Evolutionary conservation across 2,329 filamentous ascomycete species (phyloP).

Genomic region (Exophiala calicioides): DNA sequence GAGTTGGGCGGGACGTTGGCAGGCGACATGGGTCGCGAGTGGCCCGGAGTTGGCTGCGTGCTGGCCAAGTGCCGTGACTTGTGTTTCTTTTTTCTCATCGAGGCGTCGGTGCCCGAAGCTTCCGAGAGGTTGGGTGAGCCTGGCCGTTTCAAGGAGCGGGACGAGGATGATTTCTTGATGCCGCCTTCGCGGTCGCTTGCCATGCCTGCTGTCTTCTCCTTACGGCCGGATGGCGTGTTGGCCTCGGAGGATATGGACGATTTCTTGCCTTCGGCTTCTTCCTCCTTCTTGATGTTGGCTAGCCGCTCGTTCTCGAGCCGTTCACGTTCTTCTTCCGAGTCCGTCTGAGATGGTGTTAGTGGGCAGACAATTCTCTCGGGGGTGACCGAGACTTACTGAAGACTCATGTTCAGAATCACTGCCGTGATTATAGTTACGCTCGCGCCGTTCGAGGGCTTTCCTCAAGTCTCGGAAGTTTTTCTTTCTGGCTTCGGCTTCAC

Average conservation of each 20-base stretch:
- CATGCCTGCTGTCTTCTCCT: slow-evolving; percentile 54
- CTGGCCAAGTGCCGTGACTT: slow-evolving; percentile 64
- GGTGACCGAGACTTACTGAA: slow-evolving; percentile 48
- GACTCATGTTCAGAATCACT: slow-evolving; percentile 63
- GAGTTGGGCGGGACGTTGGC: slow-evolving; percentile 20
- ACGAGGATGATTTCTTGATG: slow-evolving; percentile 51
- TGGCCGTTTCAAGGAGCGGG: slow-evolving; percentile 72
- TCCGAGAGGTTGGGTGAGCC: slow-evolving; percentile 87
- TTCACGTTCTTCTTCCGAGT: slow-evolving; percentile 58
- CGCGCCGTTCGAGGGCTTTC: slow-evolving; percentile 79
- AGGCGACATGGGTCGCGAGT: slow-evolving; percentile 30
- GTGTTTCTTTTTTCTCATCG: slow-evolving; percentile 64
- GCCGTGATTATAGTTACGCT: slow-evolving; percentile 84
- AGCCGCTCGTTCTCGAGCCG: slow-evolving; percentile 60
- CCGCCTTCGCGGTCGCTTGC: slow-evolving; percentile 28
- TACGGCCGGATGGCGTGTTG: slow-evolving; percentile 63
- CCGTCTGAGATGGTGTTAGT: slow-evolving; percentile 32
- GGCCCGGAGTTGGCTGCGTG: slow-evolving; percentile 49
- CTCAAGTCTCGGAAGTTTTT: slow-evolving; percentile 74
- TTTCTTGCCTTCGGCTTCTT: slow-evolving; percentile 51
- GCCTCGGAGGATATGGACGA: slow-evolving; percentile 64
- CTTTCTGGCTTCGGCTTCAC: slow-evolving; percentile 67
- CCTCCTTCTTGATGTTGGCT: slow-evolving; percentile 52
- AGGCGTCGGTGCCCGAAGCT: slow-evolving; percentile 86
- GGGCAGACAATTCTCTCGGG: slow-evolving; percentile 28